A percentile compares a stretch with the other conserved stretches of the same genome.
These are phyloP conservation scores for Teunomyces barrocoloradensis DNA, from an alignment of 805 yeast genomes.

Conservation along the genomic window DNA sequence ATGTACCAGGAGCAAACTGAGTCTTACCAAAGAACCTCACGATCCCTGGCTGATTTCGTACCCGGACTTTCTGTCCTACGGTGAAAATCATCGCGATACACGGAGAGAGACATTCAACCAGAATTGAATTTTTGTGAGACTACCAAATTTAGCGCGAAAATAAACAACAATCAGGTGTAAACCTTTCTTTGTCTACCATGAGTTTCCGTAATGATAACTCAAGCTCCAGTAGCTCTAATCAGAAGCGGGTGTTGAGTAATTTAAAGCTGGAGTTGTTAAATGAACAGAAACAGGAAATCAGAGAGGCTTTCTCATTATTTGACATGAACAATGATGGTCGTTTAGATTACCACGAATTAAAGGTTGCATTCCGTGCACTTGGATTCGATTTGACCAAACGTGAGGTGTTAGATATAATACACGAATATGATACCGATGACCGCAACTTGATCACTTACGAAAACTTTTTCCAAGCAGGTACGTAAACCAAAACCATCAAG, in stretches of 20 bases:
- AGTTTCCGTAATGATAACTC: slow-evolving; percentile 2
- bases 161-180: not conserved
- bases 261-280: slow-evolving; percentile 67
- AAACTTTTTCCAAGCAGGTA: slow-evolving; percentile 74
- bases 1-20: slow-evolving; percentile 54
- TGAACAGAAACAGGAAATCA: slow-evolving; percentile 86
- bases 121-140: not conserved
- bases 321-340: slow-evolving; percentile 91
- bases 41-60: slow-evolving; percentile 41
- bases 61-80: slow-evolving; percentile 32
- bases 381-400: slow-evolving; percentile 82
- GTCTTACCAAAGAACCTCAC: slow-evolving; percentile 54
- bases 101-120: not conserved
- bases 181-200: not conserved
- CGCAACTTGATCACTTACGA: slow-evolving; percentile 72
- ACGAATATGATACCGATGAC: slow-evolving; percentile 77
- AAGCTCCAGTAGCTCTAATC: slow-evolving; percentile 4
- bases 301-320: slow-evolving; percentile 87
- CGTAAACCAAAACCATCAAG: slow-evolving; percentile 18
- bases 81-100: not conserved
- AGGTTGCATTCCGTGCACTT: slow-evolving; percentile 89
- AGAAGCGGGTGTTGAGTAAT: slow-evolving; percentile 32
- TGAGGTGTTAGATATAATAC: slow-evolving; percentile 72
- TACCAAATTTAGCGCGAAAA: slow-evolving; percentile 4
- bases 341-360: slow-evolving; percentile 88